Base-by-base conservation (phyloP, 164 flowering plant species). In the Amborella trichopoda region DNA sequence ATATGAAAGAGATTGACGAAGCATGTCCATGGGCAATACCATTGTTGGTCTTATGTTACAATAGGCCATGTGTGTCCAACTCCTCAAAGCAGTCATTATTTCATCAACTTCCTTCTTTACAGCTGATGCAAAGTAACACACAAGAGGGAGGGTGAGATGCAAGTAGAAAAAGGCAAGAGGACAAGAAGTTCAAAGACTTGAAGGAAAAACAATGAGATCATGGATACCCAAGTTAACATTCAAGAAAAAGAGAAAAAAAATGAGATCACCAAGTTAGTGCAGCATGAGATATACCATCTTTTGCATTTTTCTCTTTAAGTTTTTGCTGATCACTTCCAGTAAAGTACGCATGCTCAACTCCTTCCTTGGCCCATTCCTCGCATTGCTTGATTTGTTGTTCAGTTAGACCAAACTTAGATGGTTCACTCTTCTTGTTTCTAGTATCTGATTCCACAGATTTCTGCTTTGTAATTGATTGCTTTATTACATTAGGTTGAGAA, bases 361-460 rank as follows among this genome's bases (percentile, higher is more conserved):
- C 59, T 55, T 55, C 52, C 51, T 26, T 47, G 19, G 52, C 59
- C 59, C 54, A 51, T 51, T 51, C 54, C 19, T 51, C 21, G 46
- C 46, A 40, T 40, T 27, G 19, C 20, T 28, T 40, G 14, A 40
- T 51, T 12, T 28, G 46, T 12, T 40, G 46, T 10, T 51, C 54
- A 19, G 54, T 26, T 36, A 51, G 16, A 13, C 17, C 33, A 27
- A 4, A 1, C 6, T 13, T 51, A 6, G 39, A 26, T 23, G 38
- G 38, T 6, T 28, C 17, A 28, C 16, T 46, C 28, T 55, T 39
- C 27, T 22, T 8, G 13, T 38, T 40, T 17, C 23, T 32, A 23
- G 5, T 52, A 26, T 26, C n/a, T 9, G 24, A 5, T 20, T 22
- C 24, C 3, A 38, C 51, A 19, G 59, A 28, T n/a, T 47, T 55